Evolutionary conservation across 192 early-diverging fungal genomes (phyloP).

Genomic region (Spizellomyces sp.): DNA sequence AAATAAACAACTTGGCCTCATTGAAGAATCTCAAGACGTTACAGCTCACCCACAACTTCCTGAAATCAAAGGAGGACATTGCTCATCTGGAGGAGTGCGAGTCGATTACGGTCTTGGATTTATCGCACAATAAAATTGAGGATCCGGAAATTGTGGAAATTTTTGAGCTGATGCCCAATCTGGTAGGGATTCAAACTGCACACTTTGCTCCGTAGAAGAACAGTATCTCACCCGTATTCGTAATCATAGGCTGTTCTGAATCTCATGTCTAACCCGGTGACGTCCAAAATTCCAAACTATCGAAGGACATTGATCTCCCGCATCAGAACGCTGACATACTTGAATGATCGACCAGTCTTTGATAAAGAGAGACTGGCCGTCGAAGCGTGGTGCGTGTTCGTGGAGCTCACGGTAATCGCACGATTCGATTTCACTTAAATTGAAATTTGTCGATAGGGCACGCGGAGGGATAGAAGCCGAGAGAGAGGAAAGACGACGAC

Average conservation of each 20-base stretch:
- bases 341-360: constrained; percentile 65
- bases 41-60: constrained; percentile 55
- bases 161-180: constrained; percentile 51
- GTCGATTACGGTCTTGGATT: constrained; percentile 50
- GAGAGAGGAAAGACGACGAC: constrained; percentile 50
- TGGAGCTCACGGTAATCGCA: background rate
- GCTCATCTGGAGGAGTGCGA: constrained; percentile 40
- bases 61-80: constrained; percentile 47
- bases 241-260: constrained; percentile 56
- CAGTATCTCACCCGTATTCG: background rate
- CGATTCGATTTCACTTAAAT: background rate
- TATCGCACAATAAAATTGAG: constrained; percentile 58
- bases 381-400: constrained; percentile 53
- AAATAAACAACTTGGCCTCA: constrained; percentile 30
- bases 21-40: constrained; percentile 50
- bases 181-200: constrained; percentile 40
- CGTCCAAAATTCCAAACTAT: constrained; percentile 57
- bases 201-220: background rate
- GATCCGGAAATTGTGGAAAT: constrained; percentile 56
- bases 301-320: constrained; percentile 48
- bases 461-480: constrained; percentile 31
- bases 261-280: constrained; percentile 61
- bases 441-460: constrained; percentile 20
- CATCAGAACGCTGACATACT: constrained; percentile 49
- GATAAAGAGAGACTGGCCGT: constrained; percentile 56